These are phyloP conservation scores for Talaromyces sp. DNA, from an alignment of 2,329 filamentous ascomycete genomes.

Conservation along the genomic window DNA sequence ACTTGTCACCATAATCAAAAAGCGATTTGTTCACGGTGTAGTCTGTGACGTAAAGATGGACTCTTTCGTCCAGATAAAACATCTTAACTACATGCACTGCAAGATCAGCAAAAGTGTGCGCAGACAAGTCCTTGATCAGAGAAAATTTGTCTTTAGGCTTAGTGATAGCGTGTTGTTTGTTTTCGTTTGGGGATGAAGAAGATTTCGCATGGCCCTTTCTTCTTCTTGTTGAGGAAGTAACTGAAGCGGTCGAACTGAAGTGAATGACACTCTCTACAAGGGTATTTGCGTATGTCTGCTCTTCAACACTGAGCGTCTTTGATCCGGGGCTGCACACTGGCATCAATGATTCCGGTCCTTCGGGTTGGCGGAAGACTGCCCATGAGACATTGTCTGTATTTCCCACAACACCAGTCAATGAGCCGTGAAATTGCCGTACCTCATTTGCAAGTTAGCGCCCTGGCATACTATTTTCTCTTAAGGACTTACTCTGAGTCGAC, in stretches of 20 bases:
- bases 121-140: slow-evolving; percentile 61
- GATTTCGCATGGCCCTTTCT: neutral
- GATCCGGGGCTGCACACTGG: slow-evolving; percentile 29
- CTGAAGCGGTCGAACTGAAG: neutral
- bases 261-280: slow-evolving; percentile 25
- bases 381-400: slow-evolving; percentile 29
- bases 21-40: slow-evolving; percentile 71
- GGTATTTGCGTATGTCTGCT: slow-evolving; percentile 28
- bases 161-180: neutral
- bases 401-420: slow-evolving; percentile 26
- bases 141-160: slow-evolving; percentile 52
- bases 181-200: neutral
- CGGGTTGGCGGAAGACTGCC: slow-evolving; percentile 33
- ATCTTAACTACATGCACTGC: slow-evolving; percentile 67
- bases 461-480: slow-evolving; percentile 1
- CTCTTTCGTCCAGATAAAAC: slow-evolving; percentile 45
- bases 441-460: slow-evolving; percentile 5
- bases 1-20: slow-evolving; percentile 49
- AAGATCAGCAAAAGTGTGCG: slow-evolving; percentile 62
- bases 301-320: slow-evolving; percentile 26
- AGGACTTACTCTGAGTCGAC: slow-evolving; percentile 51
- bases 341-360: slow-evolving; percentile 22
- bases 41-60: slow-evolving; percentile 73
- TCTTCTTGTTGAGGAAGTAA: slow-evolving; percentile 7
- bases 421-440: slow-evolving; percentile 25